A percentile compares a stretch with the other conserved stretches of the same genome.
Evolutionary conservation across 2,329 filamentous ascomycete genomes (phyloP).

Genomic region (Cordyceps farinosa): DNA sequence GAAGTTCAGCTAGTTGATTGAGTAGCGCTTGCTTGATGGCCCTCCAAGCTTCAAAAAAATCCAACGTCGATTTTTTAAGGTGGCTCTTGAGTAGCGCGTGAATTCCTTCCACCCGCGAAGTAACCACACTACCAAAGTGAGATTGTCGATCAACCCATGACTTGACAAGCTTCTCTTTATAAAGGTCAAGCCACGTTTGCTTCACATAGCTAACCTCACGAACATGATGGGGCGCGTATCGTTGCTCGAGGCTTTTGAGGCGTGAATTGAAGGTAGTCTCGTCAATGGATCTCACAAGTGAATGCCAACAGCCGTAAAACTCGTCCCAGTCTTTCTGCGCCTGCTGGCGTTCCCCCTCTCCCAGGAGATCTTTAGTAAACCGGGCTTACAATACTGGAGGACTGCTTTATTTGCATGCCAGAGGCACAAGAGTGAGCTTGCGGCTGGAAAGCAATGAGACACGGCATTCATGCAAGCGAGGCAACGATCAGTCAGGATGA

Average conservation of each 20-base stretch:
- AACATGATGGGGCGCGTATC: constrained; percentile 19
- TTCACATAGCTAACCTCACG: constrained; percentile 22
- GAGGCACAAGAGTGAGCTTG: no score
- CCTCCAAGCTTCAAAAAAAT: constrained; percentile 23
- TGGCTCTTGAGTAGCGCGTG: constrained; percentile 20
- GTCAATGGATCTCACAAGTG: constrained; percentile 19
- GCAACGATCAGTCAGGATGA: no score
- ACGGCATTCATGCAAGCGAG: no score
- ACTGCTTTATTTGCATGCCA: no score
- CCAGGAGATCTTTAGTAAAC: neutral
- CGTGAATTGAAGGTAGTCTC: constrained; percentile 19
- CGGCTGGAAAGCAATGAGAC: no score
- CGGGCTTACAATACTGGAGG: no score
- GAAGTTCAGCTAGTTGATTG: constrained; percentile 22
- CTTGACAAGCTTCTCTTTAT: constrained; percentile 24
- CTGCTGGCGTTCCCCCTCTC: neutral
- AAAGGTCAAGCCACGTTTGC: constrained; percentile 19
- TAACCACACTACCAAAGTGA: constrained; percentile 22
- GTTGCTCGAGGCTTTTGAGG: constrained; percentile 19
- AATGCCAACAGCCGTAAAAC: constrained; percentile 21
- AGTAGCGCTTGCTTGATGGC: constrained; percentile 20
- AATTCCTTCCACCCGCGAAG: constrained; percentile 21
- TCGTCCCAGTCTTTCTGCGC: constrained; percentile 18
- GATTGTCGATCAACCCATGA: constrained; percentile 22
- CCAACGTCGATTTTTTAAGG: constrained; percentile 19